These are phyloP conservation scores for Diutina rugosa DNA, from an alignment of 1,139 yeast species.

Conservation along the genomic window DNA sequence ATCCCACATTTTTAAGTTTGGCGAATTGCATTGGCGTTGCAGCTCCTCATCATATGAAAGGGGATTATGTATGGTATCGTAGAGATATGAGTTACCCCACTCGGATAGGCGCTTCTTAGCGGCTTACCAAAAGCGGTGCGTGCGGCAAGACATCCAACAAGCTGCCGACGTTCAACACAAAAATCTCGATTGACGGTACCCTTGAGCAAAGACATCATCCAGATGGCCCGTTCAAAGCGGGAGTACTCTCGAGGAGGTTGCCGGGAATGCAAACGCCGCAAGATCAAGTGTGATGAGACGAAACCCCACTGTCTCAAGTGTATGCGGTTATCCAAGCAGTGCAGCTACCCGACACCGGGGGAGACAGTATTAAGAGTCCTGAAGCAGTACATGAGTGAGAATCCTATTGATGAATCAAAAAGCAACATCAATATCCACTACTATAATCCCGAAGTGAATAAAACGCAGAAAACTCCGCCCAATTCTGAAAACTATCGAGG, in stretches of 20 bases:
- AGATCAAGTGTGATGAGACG: slow-evolving; percentile 58
- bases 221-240: slow-evolving; percentile 30
- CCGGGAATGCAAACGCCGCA: slow-evolving; percentile 51
- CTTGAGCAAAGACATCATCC: not conserved
- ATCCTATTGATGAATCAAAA: not conserved
- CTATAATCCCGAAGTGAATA: not conserved
- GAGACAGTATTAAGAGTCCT: not conserved
- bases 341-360: not conserved
- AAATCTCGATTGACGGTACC: not conserved
- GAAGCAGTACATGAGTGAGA: not conserved
- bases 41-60: too few species aligned
- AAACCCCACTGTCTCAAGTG: slow-evolving; percentile 22
- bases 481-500: not conserved
- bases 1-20: too few species aligned
- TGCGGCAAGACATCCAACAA: not conserved
- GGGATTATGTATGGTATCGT: too few species aligned
- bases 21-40: too few species aligned
- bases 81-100: not conserved
- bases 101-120: not conserved
- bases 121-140: not conserved
- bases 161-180: not conserved
- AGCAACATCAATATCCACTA: not conserved
- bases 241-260: slow-evolving; percentile 56
- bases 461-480: not conserved
- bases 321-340: not conserved